Base-by-base conservation (phyloP, 306 rosid species). In the Malus orientalis region DNA sequence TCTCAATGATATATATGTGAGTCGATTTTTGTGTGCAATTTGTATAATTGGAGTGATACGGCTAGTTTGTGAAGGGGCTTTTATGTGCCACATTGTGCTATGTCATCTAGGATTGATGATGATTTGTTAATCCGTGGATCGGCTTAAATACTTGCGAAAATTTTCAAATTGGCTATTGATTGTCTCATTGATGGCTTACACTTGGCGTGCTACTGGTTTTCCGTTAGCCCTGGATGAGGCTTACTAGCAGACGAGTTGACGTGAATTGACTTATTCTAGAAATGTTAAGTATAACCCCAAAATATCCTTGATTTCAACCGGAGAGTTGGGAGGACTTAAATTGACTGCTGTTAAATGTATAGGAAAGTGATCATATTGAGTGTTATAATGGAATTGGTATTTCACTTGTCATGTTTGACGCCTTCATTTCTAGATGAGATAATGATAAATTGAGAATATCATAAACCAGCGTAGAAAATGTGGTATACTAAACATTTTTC, bases 1-100 rank as follows among this genome's bases (percentile, higher is more conserved):
- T 49, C 91, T 95, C 77, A 95, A 95, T 89, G 99, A 95, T 77
- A 95, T 95, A 44, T 95, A 95, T 74, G 99, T 95, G 85, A 88
- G 97, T 80, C 68, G 5, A 4, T 40, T 45, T 64, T 23, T 10
- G 2, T 25, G 40, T 36, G 20, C 45, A 2, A 33, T 18, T 66
- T 62, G 32, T 27, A 32, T 74, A 13, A 30, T 33, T 65, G 33
- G 33, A 29, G 4, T 33, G 72, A 16, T 77, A 11, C 32, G 55
- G 53, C 6, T 76, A 30, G 60, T 74, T 63, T 11, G 32, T n/a
- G 33, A 20, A 42, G 15, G 60, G 61, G 61, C 66, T 61, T 75
- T 11, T 9, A 22, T 58, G 76, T 58, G 25, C 38, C 55, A 38
- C 36, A 55, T 58, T 58, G 4, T 42, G 71, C 67, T 33, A 38